Evolutionary conservation across 192 early-diverging fungal genomes (phyloP).

Genomic region (Linnemannia elongata): DNA sequence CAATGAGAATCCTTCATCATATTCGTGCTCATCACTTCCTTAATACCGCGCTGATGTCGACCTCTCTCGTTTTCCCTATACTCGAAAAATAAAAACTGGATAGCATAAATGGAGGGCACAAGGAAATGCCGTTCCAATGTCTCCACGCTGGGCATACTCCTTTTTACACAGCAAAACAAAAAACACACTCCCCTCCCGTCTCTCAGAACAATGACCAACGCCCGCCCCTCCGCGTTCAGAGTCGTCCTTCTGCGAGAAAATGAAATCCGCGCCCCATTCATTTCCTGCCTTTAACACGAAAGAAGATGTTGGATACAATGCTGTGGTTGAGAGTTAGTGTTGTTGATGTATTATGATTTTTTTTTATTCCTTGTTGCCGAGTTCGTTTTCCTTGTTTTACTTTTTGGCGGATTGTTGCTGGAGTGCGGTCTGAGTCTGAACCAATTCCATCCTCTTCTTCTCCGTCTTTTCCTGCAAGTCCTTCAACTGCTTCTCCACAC

Average conservation of each 20-base stretch:
- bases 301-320: too few species aligned
- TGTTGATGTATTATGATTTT: neutral
- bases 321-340: neutral
- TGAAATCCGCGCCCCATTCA: too few species aligned
- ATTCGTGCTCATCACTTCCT: neutral
- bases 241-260: too few species aligned
- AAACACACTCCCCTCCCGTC: too few species aligned
- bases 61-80: neutral
- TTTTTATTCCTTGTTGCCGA: neutral
- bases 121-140: too few species aligned
- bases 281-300: too few species aligned
- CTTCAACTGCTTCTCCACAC: slow-evolving; percentile 85
- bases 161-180: too few species aligned
- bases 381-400: neutral
- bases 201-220: too few species aligned
- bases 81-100: neutral
- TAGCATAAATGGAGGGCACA: too few species aligned
- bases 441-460: slow-evolving; percentile 83
- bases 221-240: too few species aligned
- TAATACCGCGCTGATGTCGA: neutral
- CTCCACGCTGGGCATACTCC: too few species aligned
- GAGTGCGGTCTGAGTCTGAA: slow-evolving; percentile 51
- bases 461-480: slow-evolving; percentile 89
- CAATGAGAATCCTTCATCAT: neutral
- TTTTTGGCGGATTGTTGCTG: slow-evolving; percentile 40